phyloP scores from a whole-genome alignment of 192 early-diverging fungal species.

The Jimgerdemannia lactiflua region DNA sequence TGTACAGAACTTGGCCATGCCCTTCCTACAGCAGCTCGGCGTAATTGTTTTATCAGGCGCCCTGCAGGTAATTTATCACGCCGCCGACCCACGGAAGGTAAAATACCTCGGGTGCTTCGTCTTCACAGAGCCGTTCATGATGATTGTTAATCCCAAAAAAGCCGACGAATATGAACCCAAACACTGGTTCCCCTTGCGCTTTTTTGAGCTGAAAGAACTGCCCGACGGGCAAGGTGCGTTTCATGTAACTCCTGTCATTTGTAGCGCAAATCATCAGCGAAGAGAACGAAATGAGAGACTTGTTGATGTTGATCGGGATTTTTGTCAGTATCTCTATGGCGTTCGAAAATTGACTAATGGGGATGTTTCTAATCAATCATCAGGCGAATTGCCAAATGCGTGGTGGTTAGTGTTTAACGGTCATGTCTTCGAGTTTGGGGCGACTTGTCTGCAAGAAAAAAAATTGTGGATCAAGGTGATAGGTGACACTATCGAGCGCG shows the following conservation, averaged over 20 bases:
- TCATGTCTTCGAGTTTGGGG: constrained; percentile 53
- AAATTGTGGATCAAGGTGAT: constrained; percentile 50
- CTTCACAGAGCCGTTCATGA: constrained; percentile 50
- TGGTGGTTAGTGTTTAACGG: constrained; percentile 18
- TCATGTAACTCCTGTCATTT: constrained; percentile 5
- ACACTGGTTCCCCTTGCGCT: constrained; percentile 66
- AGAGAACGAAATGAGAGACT: no score
- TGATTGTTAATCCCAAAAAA: constrained; percentile 54
- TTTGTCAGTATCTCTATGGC: no score
- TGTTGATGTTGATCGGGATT: no score
- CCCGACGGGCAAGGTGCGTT: constrained; percentile 24
- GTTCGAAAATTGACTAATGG: no score
- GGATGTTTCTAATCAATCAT: no score
- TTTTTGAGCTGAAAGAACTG: constrained; percentile 54
- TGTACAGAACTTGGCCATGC: constrained; percentile 27
- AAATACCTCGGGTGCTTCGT: constrained; percentile 62
- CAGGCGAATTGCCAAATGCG: constrained; percentile 12
- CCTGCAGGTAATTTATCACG: constrained; percentile 39
- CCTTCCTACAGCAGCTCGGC: constrained; percentile 27
- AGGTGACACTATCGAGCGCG: constrained; percentile 35
- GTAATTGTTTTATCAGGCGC: constrained; percentile 41
- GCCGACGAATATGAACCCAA: constrained; percentile 47
- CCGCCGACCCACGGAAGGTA: constrained; percentile 28
- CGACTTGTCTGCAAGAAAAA: constrained; percentile 51
- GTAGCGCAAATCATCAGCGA: no score